Evolutionary conservation across 108 stramenopile genomes (phyloP), one percentile per base, ranked within the genome.

Genomic region (Schizochytrium sp.): DNA sequence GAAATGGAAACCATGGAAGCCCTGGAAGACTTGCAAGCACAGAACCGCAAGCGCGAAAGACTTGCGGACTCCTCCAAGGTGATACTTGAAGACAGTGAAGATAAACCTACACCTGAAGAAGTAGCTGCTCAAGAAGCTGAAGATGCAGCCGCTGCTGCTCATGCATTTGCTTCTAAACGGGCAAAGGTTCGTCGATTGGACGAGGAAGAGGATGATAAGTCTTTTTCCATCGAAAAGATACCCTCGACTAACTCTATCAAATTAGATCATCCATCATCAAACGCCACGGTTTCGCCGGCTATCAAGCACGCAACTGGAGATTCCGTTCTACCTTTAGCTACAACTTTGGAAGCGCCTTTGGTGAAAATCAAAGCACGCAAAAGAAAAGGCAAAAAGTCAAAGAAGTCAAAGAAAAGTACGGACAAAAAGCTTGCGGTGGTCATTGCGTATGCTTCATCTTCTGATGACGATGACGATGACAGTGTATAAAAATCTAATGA

Each of bases 1-100:
- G 76, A 83, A 83, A 83, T 83, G 76, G 76, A 83, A 49, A 83
- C 76, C 17, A 83, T 83, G 76, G 76, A 83, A n/a, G 76, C 76
- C 1, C 53, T 83, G 2, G 53, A 83, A 10, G 76, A 83, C 76
- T 83, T 83, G 76, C 76, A 40, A 5, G 3, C 47, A 53, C 76
- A 55, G 50, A 83, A 83, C 76, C 47, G 53, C 10, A 83, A 83
- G 47, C 76, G 76, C 76, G 76, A 83, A 53, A 17, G 76, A 2
- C 38, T 83, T 5, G 1, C 4, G 15, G 76, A 83, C n/a, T 38
- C 50, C 76, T 19, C 55, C 5, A 55, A n/a, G 45, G 76, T 28
- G 76, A 12, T 55, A 38, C 53, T 55, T 5, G 17, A 5, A 5
- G 40, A 49, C 15, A 10, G 10, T 5, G 28, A 3, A 7, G 45